Conservation (phyloP, 345 rosid genomes). For the Jatropha curcas region DNA sequence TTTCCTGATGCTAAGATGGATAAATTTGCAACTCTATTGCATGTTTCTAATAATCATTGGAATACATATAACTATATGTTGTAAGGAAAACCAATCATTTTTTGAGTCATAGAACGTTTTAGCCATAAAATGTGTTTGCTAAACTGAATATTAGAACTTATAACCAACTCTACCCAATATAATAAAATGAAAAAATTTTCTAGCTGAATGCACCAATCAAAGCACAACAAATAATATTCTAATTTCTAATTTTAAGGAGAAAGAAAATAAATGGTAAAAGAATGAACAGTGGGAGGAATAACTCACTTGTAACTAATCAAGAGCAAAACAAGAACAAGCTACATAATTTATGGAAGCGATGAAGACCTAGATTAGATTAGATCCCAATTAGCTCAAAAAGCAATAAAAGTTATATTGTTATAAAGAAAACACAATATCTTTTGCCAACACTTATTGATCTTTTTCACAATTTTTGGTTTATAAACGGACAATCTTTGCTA, state of each 20-base stretch:
- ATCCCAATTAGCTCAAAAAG: slow-evolving; percentile 46
- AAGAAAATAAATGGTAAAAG: slow-evolving; percentile 22
- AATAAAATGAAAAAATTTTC: slow-evolving; percentile 33
- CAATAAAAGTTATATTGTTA: slow-evolving; percentile 20
- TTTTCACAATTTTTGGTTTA: slow-evolving; percentile 15
- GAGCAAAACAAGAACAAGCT: slow-evolving; percentile 21
- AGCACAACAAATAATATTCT: slow-evolving; percentile 28
- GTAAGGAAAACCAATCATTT: slow-evolving; percentile 40
- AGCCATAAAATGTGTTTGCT: too few relatives aligned
- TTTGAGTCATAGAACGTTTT: too few relatives aligned
- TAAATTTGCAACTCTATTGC: slow-evolving; percentile 1
- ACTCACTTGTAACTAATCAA: slow-evolving; percentile 46
- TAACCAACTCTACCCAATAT: slow-evolving; percentile 14
- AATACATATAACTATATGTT: slow-evolving; percentile 2
- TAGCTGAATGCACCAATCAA: slow-evolving; percentile 39
- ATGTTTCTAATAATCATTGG: slow-evolving; percentile 13
- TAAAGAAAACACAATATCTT: too few relatives aligned
- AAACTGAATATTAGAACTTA: slow-evolving; percentile 20
- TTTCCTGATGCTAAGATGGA: too few relatives aligned
- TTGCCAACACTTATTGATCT: slow-evolving; percentile 16
- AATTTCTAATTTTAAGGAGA: slow-evolving; percentile 20
- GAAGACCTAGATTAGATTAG: slow-evolving; percentile 56
- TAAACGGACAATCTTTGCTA: slow-evolving; percentile 24
- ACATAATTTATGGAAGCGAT: slow-evolving; percentile 34
- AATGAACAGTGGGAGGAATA: slow-evolving; percentile 36